A percentile compares a stretch with the other conserved stretches of the same genome.
Evolutionary conservation across 2,329 filamentous ascomycete species (phyloP).

Genomic region (Botrytis tulipae): DNA sequence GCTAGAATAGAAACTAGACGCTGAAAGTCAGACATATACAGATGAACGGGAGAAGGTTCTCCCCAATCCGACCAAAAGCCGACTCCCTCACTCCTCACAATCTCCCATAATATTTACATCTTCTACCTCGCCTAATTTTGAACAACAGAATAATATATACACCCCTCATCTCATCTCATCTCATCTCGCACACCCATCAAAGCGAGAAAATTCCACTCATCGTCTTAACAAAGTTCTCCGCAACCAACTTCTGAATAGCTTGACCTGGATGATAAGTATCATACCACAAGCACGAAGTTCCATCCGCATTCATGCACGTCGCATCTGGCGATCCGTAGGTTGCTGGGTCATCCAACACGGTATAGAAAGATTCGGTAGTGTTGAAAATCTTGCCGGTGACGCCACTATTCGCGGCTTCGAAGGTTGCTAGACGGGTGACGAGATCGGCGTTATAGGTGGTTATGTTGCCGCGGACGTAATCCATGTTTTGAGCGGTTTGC

Average conservation of each 20-base stretch:
- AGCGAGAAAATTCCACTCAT: conserved; percentile 6
- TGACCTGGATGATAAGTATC: conserved; percentile 16
- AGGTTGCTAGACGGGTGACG: neutral
- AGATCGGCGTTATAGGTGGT: conserved; percentile 3
- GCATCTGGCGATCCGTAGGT: neutral
- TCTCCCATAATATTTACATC: neutral
- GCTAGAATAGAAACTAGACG: neutral
- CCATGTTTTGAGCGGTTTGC: conserved; percentile 4
- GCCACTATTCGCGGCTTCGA: neutral
- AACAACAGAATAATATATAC: neutral
- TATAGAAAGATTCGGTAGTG: conserved; percentile 5
- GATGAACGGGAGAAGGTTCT: neutral
- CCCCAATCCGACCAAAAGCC: neutral
- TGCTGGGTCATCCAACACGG: neutral
- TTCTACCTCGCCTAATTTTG: too few species aligned
- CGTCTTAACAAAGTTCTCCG: conserved; percentile 10
- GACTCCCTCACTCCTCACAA: neutral
- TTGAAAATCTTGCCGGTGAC: conserved; percentile 5
- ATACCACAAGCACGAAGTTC: conserved; percentile 17
- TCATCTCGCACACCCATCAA: neutral
- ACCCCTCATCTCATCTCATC: neutral
- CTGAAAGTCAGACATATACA: neutral
- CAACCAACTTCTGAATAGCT: conserved; percentile 12
- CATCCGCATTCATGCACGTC: conserved; percentile 11
- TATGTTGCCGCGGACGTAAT: conserved; percentile 3